These are phyloP conservation scores for Calvatia gigantea DNA, from an alignment of 768 basidiomycete genomes.

Conservation along the genomic window DNA sequence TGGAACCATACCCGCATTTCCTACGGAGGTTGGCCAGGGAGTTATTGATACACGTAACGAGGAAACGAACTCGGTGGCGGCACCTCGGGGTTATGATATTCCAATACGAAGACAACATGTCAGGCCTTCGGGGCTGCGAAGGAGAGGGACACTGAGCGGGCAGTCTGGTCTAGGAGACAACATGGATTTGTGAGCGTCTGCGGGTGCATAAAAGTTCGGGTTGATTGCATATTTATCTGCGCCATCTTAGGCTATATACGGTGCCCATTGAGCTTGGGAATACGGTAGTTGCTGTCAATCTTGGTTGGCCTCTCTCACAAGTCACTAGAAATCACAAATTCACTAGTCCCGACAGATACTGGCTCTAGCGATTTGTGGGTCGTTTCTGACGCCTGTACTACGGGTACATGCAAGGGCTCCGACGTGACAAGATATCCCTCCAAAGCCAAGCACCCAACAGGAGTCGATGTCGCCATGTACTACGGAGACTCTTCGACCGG, in stretches of 20 bases:
- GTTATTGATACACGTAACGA: neutral
- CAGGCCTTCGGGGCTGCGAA: slow-evolving; percentile 13
- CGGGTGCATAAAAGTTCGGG: neutral
- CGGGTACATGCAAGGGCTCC: slow-evolving; percentile 33
- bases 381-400: slow-evolving; percentile 45
- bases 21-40: neutral
- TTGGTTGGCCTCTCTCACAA: slow-evolving; percentile 21
- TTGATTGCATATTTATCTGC: neutral
- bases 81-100: slow-evolving; percentile 19
- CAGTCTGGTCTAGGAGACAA: slow-evolving; percentile 33
- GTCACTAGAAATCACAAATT: neutral
- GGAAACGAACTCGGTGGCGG: neutral
- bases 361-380: slow-evolving; percentile 75
- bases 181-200: slow-evolving; percentile 29
- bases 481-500: slow-evolving; percentile 72
- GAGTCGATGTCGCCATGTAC: slow-evolving; percentile 34
- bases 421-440: slow-evolving; percentile 40
- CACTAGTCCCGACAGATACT: slow-evolving; percentile 42
- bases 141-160: slow-evolving; percentile 28
- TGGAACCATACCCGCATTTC: slow-evolving; percentile 17
- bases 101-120: slow-evolving; percentile 21
- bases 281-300: slow-evolving; percentile 26
- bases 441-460: slow-evolving; percentile 32
- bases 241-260: slow-evolving; percentile 27
- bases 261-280: slow-evolving; percentile 33